A percentile compares a stretch with the other conserved stretches of the same genome.
phyloP scores from a whole-genome alignment of 2,329 filamentous ascomycete species.

The Fusarium ambrosium region DNA sequence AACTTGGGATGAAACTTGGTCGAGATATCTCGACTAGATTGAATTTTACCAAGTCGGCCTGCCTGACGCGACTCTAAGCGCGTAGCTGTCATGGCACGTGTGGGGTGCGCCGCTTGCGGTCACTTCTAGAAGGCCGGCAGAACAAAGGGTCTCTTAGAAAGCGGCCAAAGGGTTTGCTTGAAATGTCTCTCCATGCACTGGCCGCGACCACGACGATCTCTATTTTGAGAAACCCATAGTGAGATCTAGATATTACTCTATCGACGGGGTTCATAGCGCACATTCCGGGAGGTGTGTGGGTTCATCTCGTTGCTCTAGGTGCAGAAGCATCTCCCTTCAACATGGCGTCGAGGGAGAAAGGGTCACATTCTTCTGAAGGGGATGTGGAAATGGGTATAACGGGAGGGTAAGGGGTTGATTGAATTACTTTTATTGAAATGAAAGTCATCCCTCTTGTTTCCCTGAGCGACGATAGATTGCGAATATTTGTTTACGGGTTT shows the following conservation, averaged over 20 bases:
- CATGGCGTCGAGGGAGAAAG: conserved; percentile 5
- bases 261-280: conserved; percentile 1
- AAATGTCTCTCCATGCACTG: conserved; percentile 32
- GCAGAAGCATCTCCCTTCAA: conserved; percentile 23
- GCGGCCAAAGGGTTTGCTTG: conserved; percentile 22
- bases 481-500: conserved; percentile 21
- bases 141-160: conserved; percentile 15
- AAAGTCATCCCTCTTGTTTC: conserved; percentile 14
- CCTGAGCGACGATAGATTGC: conserved; percentile 26
- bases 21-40: conserved; percentile 5
- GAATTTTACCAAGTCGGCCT: conserved; percentile 22
- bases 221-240: conserved; percentile 8
- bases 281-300: conserved; percentile 26
- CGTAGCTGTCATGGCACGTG: conserved; percentile 28
- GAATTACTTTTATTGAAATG: conserved; percentile 1
- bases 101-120: conserved; percentile 29
- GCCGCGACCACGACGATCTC: conserved; percentile 13
- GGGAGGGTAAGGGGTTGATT: conserved; percentile 6
- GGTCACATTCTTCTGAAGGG: conserved; percentile 32
- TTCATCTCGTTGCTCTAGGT: conserved; percentile 17
- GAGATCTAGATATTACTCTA: conserved; percentile 7
- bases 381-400: conserved; percentile 27
- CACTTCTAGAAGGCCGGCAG: conserved; percentile 31
- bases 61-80: conserved; percentile 37
- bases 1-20: neutral